Base-by-base conservation (phyloP, 2,329 filamentous ascomycete species). In the Sporothrix pseudoabietina region DNA sequence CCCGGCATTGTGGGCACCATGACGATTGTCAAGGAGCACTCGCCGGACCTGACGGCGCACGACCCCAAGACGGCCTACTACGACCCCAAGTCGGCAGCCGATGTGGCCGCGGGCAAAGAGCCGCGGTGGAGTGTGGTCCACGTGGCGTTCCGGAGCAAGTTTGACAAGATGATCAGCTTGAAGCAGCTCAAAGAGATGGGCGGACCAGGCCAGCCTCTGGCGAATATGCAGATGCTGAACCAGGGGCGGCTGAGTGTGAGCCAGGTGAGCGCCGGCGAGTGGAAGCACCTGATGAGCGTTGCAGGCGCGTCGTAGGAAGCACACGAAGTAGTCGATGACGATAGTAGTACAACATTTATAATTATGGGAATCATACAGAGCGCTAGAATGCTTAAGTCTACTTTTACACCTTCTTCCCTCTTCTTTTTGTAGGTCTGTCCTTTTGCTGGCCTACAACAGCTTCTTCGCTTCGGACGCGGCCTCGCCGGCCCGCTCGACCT, bases 101-200 rank as follows among this genome's bases (percentile, higher is more conserved):
- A 90, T 69, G 1, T 35, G 16, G 47, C 44, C 14, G 47, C 16
- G 10, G 66, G 66, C 47, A 69, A 69, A 8, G 47, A 54, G 65
- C 92, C 91, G 0, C 93, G 90, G 78, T 99, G 96, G 96, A 93
- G 90, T 71, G 88, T 96, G 22, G 96, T 98, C 1, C 92, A 97
- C 75, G 95, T 98, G 66, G 87, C 91, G 78, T 98, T 97, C 80
- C 89, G 92, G 73, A 90, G 89, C 80, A 98, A 97, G 82, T 94
- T 98, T 77, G 84, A 85, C 1, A 85, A 89, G 16, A 87, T 90
- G 0, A 87, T 98, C 73, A 87, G 87, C 5, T 86, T 98, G 70
- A 87, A 88, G 75, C 90, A 93, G 76, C 86, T 98, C 61, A 91
- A 92, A 71, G 86, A 87, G 49, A 85, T 91, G 78, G 88, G 88